Evolutionary conservation across 2,329 filamentous ascomycete genomes (phyloP), one percentile per base, ranked within the genome.

Genomic region (Claviceps arundinis): DNA sequence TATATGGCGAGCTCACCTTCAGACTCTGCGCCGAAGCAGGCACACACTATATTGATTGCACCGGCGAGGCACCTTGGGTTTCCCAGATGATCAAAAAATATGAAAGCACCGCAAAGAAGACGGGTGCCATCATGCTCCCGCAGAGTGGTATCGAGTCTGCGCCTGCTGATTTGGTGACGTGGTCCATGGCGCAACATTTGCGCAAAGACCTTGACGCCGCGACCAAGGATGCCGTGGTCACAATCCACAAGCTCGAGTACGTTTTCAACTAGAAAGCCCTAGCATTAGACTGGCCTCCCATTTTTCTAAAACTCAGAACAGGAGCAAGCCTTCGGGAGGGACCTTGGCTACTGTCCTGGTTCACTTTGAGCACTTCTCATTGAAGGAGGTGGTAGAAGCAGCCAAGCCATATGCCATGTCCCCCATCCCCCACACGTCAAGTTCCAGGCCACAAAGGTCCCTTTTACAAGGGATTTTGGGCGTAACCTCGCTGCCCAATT

Each of bases 331-430:
- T 2, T 85, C 81, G 1, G 82, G 82, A n/a, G 82, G 82, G 47
- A 84, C 86, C 2, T 67, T 90, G 4, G 74, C 78, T 37, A 89
- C 88, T 0, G 70, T 82, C 4, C 65, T 96, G 14, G 75, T 64
- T 47, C 57, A 81, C 22, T 71, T 81, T 52, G 80, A 84, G 26
- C 64, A 66, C 46, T 81, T 75, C 60, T 67, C 68, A 22, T 49
- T 77, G 17, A 66, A 70, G 47, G 69, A 82, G 50, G 57, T 84
- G 5, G 61, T 60, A 14, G 67, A 65, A 3, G 67, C 75, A 2
- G 62, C 68, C 51, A 62, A 64, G 24, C 80, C 81, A 14, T 84
- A 75, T 60, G 74, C 75, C 1, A 65, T 79, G 9, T 84, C 80
- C 1, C 81, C 82, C 0, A 61, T 81, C 13, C 69, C 73, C 2